phyloP scores from a whole-genome alignment of 805 yeast species.

The Kuraishia cidri region DNA sequence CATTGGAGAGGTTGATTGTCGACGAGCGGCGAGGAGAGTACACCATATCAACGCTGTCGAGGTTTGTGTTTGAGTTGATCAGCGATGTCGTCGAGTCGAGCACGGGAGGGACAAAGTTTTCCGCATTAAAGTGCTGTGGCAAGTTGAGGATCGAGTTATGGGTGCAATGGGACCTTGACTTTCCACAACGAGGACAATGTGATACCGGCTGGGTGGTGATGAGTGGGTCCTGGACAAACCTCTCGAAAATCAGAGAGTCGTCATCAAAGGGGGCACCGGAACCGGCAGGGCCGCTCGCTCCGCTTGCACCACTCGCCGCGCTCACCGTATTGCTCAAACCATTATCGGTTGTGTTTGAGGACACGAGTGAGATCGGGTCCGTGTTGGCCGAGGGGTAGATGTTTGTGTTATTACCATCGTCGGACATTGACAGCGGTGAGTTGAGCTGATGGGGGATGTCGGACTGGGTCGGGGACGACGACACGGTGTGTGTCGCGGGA shows the following conservation, averaged over 20 bases:
- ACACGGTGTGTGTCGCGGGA: not conserved
- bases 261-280: no score
- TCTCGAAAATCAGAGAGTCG: conserved; percentile 51
- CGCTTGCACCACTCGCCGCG: no score
- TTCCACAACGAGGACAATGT: conserved; percentile 6
- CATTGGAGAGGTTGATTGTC: conserved; percentile 32
- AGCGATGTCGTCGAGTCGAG: conserved; percentile 39
- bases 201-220: conserved; percentile 5
- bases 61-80: conserved; percentile 27
- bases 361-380: conserved; percentile 1
- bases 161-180: conserved; percentile 3
- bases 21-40: conserved; percentile 42
- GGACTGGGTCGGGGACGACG: not conserved
- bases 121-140: conserved; percentile 31
- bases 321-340: not conserved
- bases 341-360: no score
- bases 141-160: conserved; percentile 17
- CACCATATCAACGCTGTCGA: conserved; percentile 39
- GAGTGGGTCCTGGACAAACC: conserved; percentile 55
- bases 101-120: conserved; percentile 48
- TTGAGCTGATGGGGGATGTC: conserved; percentile 1
- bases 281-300: not conserved
- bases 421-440: conserved; percentile 2
- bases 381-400: not conserved
- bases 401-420: not conserved